Evolutionary conservation across 192 early-diverging fungal species (phyloP).

Genomic region (Haplosporangium gracile): DNA sequence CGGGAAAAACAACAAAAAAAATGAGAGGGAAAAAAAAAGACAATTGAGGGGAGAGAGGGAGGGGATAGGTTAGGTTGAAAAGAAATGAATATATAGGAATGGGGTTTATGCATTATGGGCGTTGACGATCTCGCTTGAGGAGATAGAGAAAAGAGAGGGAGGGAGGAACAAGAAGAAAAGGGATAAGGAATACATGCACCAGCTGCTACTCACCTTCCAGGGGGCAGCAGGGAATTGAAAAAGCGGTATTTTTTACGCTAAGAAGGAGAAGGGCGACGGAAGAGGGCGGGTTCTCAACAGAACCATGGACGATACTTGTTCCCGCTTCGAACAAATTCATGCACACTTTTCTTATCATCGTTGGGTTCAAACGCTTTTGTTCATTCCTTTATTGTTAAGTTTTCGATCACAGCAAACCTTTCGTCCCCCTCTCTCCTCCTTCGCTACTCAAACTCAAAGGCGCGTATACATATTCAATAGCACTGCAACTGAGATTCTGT

Average conservation of each 20-base stretch:
- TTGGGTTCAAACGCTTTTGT: no score
- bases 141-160: not conserved
- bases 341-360: not conserved
- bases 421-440: no score
- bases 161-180: not conserved
- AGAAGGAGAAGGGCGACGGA: not conserved
- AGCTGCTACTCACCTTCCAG: not conserved
- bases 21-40: not conserved
- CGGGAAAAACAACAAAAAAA: not conserved
- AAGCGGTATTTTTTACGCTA: not conserved
- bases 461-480: no score
- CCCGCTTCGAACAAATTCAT: not conserved
- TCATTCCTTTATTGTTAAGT: no score
- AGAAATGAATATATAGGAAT: not conserved
- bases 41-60: not conserved
- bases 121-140: not conserved
- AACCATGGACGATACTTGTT: slow-evolving; percentile 1
- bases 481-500: no score
- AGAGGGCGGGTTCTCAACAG: not conserved
- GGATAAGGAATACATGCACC: no score
- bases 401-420: no score
- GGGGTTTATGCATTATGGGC: not conserved
- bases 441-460: no score
- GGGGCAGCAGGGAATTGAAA: not conserved
- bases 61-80: not conserved